Base-by-base conservation (phyloP, 1,139 yeast species). In the Pichia sp. region DNA sequence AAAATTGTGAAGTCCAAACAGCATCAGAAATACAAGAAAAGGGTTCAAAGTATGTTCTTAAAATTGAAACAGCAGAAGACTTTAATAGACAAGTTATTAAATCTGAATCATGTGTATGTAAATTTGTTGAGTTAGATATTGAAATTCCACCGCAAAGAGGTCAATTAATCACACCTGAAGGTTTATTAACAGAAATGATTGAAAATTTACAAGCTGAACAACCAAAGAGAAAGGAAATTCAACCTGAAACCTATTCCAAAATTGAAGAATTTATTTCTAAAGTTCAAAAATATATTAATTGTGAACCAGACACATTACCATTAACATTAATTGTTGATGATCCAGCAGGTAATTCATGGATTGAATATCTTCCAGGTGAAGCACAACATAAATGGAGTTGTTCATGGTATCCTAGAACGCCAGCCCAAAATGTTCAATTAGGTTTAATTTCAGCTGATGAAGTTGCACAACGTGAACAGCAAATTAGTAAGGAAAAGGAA, bases 331-430 rank as follows among this genome's bases (percentile, higher is more conserved):
- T 80, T 19, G 72, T 90, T 22, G 97, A 91, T 68, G 99, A 93
- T 70, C 98, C 99, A 36, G 81, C 97, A 0, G 99, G 99, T 25
- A 93, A 95, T 71, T 91, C 98, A 2, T 95, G 97, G 96, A 84
- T 95, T 53, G 96, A 90, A 67, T 90, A 79, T 66, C 71, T 80
- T 54, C 98, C 98, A 25, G 91, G 87, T 53, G 96, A 91, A 67
- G 78, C 96, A 14, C 74, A 87, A 50, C 96, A 89, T 70, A 89
- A 90, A 67, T 91, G 98, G 97, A 79, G 95, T 31, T 86, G 83
- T 71, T 75, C 77, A 45, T 95, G 90, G 62, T 93, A 93, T 69
- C 72, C 79, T 62, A 80, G 99, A 71, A 80, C 95, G 5, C 89
- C 89, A 42, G 96, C 89, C 61, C 98, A 95, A 68, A 87, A 89